Conservation (phyloP, 139 green algal species). For the Nannochloris sp. region DNA sequence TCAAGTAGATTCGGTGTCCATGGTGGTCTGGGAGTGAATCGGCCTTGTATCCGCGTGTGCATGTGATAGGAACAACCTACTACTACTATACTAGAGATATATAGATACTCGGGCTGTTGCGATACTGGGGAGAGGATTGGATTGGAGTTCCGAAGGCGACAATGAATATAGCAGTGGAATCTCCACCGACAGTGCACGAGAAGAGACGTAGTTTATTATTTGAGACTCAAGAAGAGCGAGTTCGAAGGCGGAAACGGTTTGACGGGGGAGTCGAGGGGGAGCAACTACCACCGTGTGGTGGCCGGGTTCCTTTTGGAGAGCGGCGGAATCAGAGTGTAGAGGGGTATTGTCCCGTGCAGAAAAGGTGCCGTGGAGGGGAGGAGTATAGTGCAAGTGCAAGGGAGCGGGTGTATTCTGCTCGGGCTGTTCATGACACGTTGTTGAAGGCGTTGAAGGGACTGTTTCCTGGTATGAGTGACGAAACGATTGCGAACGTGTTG, state of each 20-base stretch:
- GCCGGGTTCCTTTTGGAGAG: constrained; percentile 7
- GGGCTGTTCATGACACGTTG: constrained; percentile 20
- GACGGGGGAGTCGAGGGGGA: neutral
- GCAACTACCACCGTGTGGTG: constrained; percentile 12
- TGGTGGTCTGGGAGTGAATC: too few species aligned
- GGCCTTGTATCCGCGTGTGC: too few species aligned
- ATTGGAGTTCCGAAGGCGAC: neutral
- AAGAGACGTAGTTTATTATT: neutral
- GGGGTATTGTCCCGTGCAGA: too few species aligned
- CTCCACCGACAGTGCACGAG: neutral
- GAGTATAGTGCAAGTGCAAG: too few species aligned
- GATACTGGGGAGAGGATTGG: neutral
- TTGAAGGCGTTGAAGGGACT: constrained; percentile 42
- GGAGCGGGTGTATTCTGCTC: neutral
- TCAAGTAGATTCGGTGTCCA: too few species aligned
- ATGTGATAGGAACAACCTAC: too few species aligned
- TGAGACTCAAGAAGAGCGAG: too few species aligned
- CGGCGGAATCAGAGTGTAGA: too few species aligned
- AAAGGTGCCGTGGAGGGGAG: too few species aligned
- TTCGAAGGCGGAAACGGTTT: too few species aligned
- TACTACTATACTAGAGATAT: too few species aligned
- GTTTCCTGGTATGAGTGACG: constrained; percentile 61
- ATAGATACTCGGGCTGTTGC: too few species aligned
- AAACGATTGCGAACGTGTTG: constrained; percentile 55
- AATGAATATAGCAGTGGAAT: constrained; percentile 1